These are phyloP conservation scores for Aspergillus arachidicola DNA, from an alignment of 2,329 filamentous ascomycete genomes.

Conservation along the genomic window DNA sequence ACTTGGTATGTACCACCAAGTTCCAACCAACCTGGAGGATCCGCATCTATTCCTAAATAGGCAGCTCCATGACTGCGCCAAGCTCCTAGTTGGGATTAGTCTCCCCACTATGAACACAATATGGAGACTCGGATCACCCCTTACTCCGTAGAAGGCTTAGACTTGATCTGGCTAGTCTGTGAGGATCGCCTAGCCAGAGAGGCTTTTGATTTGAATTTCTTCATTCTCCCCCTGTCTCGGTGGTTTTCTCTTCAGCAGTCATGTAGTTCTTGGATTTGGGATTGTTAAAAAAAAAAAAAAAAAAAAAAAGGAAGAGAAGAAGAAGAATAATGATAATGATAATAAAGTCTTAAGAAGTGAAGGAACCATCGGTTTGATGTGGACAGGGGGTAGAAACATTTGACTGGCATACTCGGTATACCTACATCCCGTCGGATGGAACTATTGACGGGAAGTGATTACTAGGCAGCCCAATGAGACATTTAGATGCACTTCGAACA, in stretches of 20 bases:
- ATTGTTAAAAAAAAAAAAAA: too few relatives aligned
- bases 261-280: background rate
- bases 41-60: conserved; percentile 1
- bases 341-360: background rate
- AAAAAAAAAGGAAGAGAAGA: background rate
- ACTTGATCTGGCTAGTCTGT: background rate
- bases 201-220: background rate
- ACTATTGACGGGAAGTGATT: conserved; percentile 23
- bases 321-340: background rate
- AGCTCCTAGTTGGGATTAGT: background rate
- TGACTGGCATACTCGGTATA: background rate
- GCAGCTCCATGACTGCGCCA: conserved; percentile 2
- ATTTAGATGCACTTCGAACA: background rate
- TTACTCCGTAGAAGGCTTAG: background rate
- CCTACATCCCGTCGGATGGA: background rate
- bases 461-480: conserved; percentile 18
- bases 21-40: background rate
- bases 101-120: background rate
- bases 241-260: background rate
- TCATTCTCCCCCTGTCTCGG: background rate
- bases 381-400: conserved; percentile 9
- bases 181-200: background rate
- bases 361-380: conserved; percentile 14
- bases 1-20: background rate
- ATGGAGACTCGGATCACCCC: background rate